These are phyloP conservation scores for Venturiaceae sp. DNA, from an alignment of 2,329 filamentous ascomycete genomes.

Conservation along the genomic window DNA sequence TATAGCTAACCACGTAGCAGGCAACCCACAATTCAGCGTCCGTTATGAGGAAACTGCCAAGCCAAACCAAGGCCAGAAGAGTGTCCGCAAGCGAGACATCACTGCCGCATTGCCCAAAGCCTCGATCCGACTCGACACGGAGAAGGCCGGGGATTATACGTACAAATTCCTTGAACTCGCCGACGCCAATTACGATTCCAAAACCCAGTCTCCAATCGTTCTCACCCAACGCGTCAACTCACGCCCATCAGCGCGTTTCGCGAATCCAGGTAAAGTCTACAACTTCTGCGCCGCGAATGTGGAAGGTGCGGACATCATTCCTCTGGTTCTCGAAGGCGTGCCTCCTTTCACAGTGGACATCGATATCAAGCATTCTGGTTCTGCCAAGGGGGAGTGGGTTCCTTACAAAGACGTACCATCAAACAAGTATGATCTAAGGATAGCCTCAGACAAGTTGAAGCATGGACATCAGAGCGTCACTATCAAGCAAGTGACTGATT, in stretches of 20 bases:
- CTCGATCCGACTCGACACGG: constrained; percentile 77
- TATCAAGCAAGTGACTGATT: constrained; percentile 82
- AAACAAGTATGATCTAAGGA: constrained; percentile 66
- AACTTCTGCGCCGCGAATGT: constrained; percentile 88
- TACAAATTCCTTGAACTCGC: constrained; percentile 78
- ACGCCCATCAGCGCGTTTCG: constrained; percentile 72
- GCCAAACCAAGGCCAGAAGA: constrained; percentile 54
- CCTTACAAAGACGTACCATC: constrained; percentile 70
- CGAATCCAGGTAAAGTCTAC: constrained; percentile 82
- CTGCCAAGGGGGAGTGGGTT: constrained; percentile 68
- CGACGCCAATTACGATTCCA: constrained; percentile 73
- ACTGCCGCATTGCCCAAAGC: constrained; percentile 69
- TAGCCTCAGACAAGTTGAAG: constrained; percentile 75
- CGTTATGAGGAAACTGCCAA: constrained; percentile 73
- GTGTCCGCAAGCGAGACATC: constrained; percentile 59
- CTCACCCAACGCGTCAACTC: constrained; percentile 79
- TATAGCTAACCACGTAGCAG: constrained; percentile 34
- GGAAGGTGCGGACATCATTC: constrained; percentile 67
- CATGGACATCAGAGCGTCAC: constrained; percentile 83
- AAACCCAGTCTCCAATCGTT: constrained; percentile 54
- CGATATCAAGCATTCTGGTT: constrained; percentile 85
- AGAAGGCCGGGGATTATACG: constrained; percentile 69
- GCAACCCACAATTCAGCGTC: constrained; percentile 70
- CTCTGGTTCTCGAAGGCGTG: constrained; percentile 71
- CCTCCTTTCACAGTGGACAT: constrained; percentile 87